Evolutionary conservation across 2,329 filamentous ascomycete species (phyloP), one percentile per base, ranked within the genome.

Genomic region (Acrocalymma vagum): DNA sequence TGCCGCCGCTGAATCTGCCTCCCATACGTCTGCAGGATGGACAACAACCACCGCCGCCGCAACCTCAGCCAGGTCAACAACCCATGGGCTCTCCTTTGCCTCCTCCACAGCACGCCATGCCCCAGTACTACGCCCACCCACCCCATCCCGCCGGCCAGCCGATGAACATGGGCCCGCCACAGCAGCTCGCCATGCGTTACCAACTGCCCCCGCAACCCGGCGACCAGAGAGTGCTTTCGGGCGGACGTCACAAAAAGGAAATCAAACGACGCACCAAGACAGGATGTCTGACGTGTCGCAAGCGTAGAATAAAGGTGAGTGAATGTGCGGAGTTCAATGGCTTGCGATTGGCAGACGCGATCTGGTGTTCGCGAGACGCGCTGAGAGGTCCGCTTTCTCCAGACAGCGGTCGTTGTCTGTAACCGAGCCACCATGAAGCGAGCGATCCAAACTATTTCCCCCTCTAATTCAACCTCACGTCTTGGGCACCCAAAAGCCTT

Each of bases 221-320:
- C 31, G 72, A 76, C 71, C 53, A 77, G 62, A 75, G 79, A 54
- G 76, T 83, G 48, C 77, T 85, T 67, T 81, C 80, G 15, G 80
- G 82, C 45, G 81, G 80, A 31, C 76, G 84, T 58, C 83, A 87
- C 66, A 83, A 83, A 70, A 85, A 87, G 72, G 85, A 90, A 71
- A 87, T 89, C 67, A 89, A 89, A 74, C 78, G 86, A 54, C 78
- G 86, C 63, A 89, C 86, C 42, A 88, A 88, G 72, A 88, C 84
- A 1, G 84, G 84, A n/a, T 89, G 86, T 70, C 47, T 78, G 67
- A 78, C 75, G 15, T 78, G 75, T 72, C 71, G 75, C 51, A 78
- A 78, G 55, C 77, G 86, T 58, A 77, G 86, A 73, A 89, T 89
- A 70, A 89, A 89, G 84, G 86, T 88, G 45, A 63, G 65, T 57